A percentile compares a stretch with the other conserved stretches of the same genome.
These are phyloP conservation scores for Teunomyces atbi DNA, from an alignment of 805 yeast species.

Conservation along the genomic window DNA sequence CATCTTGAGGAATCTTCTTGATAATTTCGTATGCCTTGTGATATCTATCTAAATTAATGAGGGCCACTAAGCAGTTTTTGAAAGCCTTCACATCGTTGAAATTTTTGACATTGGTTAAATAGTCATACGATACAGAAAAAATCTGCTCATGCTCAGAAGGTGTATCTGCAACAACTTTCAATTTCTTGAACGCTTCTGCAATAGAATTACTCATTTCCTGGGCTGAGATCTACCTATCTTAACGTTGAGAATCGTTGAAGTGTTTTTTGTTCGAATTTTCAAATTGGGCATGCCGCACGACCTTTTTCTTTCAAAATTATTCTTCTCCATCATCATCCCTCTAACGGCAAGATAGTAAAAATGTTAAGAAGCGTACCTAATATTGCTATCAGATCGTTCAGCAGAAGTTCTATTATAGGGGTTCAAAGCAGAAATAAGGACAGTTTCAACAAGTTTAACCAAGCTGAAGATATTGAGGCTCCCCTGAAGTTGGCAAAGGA, in stretches of 20 bases:
- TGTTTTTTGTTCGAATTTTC: slow-evolving; percentile 4
- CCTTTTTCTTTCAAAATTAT: background rate
- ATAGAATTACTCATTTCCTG: slow-evolving; percentile 36
- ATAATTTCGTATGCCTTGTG: slow-evolving; percentile 46
- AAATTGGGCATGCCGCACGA: background rate
- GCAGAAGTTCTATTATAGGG: slow-evolving; percentile 1
- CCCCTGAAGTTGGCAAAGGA: slow-evolving; percentile 39
- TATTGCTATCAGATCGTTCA: background rate
- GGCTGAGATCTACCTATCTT: background rate
- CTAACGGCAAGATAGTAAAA: background rate
- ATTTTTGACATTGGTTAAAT: slow-evolving; percentile 36
- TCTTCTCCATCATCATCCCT: background rate
- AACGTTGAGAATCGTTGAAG: background rate
- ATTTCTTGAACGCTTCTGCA: slow-evolving; percentile 39
- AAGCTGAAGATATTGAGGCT: slow-evolving; percentile 20
- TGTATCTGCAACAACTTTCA: slow-evolving; percentile 29
- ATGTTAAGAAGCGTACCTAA: slow-evolving; percentile 2
- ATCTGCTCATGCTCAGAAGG: slow-evolving; percentile 36
- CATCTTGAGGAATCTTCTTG: slow-evolving; percentile 35
- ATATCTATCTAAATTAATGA: slow-evolving; percentile 60
- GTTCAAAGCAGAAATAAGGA: slow-evolving; percentile 12
- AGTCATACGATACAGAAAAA: slow-evolving; percentile 40
- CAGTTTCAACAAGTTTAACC: slow-evolving; percentile 16
- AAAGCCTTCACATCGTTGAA: slow-evolving; percentile 37
- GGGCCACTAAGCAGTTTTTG: slow-evolving; percentile 51